Conservation (phyloP, 192 early-diverging fungal species). For the Haplosporangium gracile region DNA sequence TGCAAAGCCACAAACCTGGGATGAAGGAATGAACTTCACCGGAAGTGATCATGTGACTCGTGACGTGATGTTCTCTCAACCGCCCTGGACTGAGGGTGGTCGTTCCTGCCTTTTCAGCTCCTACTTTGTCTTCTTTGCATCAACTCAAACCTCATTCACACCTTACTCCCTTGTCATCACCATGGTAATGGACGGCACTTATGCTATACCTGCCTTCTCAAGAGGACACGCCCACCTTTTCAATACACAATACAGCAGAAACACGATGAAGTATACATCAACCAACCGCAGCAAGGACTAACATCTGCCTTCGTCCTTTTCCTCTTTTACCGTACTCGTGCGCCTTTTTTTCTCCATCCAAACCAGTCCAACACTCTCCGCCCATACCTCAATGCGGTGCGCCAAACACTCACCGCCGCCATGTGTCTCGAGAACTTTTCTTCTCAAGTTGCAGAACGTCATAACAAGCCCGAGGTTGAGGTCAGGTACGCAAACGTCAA, state of each 20-base stretch:
- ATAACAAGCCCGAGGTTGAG: slow-evolving; percentile 99
- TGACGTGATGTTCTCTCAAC: slow-evolving; percentile 2
- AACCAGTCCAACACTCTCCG: slow-evolving; percentile 95
- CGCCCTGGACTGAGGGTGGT: neutral
- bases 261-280: neutral
- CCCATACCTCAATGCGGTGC: slow-evolving; percentile 95
- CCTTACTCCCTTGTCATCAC: neutral
- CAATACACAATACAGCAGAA: neutral
- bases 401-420: slow-evolving; percentile 93
- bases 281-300: neutral
- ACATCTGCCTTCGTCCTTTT: neutral
- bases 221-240: neutral
- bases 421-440: slow-evolving; percentile 98
- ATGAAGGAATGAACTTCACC: no score
- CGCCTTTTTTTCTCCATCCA: neutral
- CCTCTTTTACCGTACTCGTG: neutral
- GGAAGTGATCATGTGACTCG: neutral
- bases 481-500: slow-evolving; percentile 69
- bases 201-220: neutral
- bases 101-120: neutral
- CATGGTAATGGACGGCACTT: slow-evolving; percentile 12
- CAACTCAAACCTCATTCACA: neutral
- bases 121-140: slow-evolving; percentile 6
- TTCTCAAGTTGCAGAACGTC: slow-evolving; percentile 96
- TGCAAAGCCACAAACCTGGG: neutral